Evolutionary conservation across 768 basidiomycete genomes (phyloP).

Genomic region (Suillus clintonianus): DNA sequence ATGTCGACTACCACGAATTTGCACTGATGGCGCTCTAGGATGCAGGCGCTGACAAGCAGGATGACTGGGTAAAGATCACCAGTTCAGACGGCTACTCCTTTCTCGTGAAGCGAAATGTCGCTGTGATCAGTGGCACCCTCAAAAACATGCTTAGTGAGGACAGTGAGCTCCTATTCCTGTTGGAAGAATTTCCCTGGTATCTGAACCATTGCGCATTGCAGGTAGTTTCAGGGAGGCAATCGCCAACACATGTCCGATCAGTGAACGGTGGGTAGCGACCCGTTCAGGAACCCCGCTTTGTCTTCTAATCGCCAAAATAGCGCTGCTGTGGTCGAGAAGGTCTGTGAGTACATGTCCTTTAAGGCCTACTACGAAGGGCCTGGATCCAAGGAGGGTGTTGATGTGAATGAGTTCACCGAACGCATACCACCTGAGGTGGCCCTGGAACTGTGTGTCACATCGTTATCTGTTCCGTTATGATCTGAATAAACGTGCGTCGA

Average conservation of each 20-base stretch:
- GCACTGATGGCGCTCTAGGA: slow-evolving; percentile 3
- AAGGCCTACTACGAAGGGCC: slow-evolving; percentile 76
- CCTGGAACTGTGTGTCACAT: slow-evolving; percentile 68
- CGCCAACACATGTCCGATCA: slow-evolving; percentile 66
- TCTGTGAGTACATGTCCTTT: slow-evolving; percentile 88
- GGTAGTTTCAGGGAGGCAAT: slow-evolving; percentile 77
- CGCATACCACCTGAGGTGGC: slow-evolving; percentile 86
- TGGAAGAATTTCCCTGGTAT: slow-evolving; percentile 10
- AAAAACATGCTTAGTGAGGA: slow-evolving; percentile 76
- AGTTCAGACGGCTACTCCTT: slow-evolving; percentile 83
- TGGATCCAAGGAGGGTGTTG: slow-evolving; percentile 75
- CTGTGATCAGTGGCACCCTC: slow-evolving; percentile 78
- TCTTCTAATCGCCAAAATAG: slow-evolving; percentile 29
- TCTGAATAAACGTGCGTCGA: slow-evolving; percentile 3
- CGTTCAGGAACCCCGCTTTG: background rate
- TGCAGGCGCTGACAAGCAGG: slow-evolving; percentile 17
- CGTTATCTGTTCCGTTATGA: background rate
- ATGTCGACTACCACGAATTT: background rate
- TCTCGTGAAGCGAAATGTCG: slow-evolving; percentile 74
- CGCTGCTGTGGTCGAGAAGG: slow-evolving; percentile 78
- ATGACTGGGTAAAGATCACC: slow-evolving; percentile 75
- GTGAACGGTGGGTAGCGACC: slow-evolving; percentile 58
- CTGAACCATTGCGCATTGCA: slow-evolving; percentile 24
- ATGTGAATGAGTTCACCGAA: slow-evolving; percentile 74
- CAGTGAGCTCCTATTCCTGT: slow-evolving; percentile 43